Base-by-base conservation (phyloP, 805 yeast genomes). In the Kodamaea leandrae region DNA sequence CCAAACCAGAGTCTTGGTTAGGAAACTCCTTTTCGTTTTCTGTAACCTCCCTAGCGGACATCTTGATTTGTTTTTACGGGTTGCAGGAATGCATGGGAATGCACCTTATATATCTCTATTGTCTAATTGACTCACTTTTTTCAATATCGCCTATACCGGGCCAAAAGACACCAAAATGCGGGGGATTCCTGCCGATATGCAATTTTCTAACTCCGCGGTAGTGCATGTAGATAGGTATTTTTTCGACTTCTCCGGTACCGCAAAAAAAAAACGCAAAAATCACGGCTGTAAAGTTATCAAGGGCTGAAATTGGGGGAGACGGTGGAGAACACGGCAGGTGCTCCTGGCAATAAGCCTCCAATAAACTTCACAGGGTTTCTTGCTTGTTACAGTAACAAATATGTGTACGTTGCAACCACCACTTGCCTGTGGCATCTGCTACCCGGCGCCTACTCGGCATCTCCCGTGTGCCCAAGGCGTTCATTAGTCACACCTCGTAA, bases 121-220 rank as follows among this genome's bases (percentile, higher is more conserved):
- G n/a, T n/a, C n/a, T n/a, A n/a, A 21, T 10, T 30, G 33, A 30
- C 21, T 30, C 33, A 30, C 33, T 17, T n/a, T 30, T 30, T 30
- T 30, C 33, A 17, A 4, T 6, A 9, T 30, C 21, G 21, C 33
- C 33, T 30, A 30, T 30, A 30, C 33, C 33, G 33, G 33, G 21
- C 33, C 13, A 6, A 9, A 10, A 10, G 6, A 6, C 25, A 10
- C 25, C 25, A 6, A 7, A 12, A 12, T 28, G 16, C 32, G 33
- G 23, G 33, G 33, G 14, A 9, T 7, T 30, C 21, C 20, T 5
- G 6, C 6, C 32, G 16, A 13, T 28, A 15, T 13, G 32, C 5
- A 28, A 5, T 28, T 13, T 28, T 28, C 8, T n/a, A 14, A 6
- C 28, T 25, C 14, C 28, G n/a, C 24, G 13, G 29, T 26, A 8